Conservation (phyloP, 768 basidiomycete species). For the Boletellus ananiceps region DNA sequence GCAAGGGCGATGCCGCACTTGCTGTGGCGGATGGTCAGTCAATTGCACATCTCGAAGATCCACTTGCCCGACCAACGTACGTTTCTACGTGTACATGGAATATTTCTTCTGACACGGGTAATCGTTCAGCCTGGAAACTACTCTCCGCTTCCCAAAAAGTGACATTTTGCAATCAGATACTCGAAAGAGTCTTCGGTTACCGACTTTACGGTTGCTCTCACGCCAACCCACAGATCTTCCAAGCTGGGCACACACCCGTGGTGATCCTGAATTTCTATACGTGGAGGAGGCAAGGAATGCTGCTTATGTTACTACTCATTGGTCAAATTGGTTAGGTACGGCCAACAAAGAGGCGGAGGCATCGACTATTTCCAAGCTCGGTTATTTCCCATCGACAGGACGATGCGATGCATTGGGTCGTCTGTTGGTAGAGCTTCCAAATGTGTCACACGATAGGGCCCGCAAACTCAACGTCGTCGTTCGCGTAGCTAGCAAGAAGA, state of each 20-base stretch:
- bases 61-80: not conserved
- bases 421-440: not conserved
- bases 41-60: not conserved
- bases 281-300: not conserved
- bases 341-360: not conserved
- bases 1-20: not conserved
- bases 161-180: not conserved
- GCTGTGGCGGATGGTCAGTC: not conserved
- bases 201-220: not conserved
- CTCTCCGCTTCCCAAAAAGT: not conserved
- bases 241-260: not conserved
- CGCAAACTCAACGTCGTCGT: not conserved
- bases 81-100: not conserved
- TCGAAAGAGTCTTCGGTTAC: not conserved
- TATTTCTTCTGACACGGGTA: not conserved
- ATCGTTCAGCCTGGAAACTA: not conserved
- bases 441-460: not conserved
- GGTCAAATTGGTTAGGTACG: not conserved
- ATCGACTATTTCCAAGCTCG: not conserved
- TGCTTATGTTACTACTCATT: not conserved
- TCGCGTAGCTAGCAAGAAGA: not conserved
- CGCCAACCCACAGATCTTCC: not conserved
- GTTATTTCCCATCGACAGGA: not conserved
- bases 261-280: not conserved
- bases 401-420: not conserved